These are phyloP conservation scores for Naganishia vaughanmartiniae DNA, from an alignment of 768 basidiomycete species.

Conservation along the genomic window DNA sequence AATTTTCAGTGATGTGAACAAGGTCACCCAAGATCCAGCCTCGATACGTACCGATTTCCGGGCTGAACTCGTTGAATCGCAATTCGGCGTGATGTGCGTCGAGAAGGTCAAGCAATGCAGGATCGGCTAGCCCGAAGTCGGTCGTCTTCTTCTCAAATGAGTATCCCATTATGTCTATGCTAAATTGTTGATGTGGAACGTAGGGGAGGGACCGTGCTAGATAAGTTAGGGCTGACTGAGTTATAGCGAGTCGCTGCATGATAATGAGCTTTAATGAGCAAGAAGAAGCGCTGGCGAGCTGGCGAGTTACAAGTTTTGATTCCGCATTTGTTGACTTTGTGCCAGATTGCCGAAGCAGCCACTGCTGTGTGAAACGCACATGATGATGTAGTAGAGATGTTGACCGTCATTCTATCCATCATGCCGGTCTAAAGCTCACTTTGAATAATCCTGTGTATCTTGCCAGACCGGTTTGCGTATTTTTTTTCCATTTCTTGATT, in stretches of 20 bases:
- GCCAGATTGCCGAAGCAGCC: neutral
- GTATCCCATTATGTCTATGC: slow-evolving; percentile 9
- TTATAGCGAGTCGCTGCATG: too few species aligned
- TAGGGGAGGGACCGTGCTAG: neutral
- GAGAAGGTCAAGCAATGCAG: slow-evolving; percentile 20
- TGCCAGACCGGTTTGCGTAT: too few species aligned
- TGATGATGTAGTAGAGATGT: too few species aligned
- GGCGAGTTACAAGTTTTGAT: neutral
- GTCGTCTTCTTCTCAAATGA: slow-evolving; percentile 10
- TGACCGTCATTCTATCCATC: neutral
- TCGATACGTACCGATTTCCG: slow-evolving; percentile 22
- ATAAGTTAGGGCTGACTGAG: too few species aligned
- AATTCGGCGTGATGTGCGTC: slow-evolving; percentile 30
- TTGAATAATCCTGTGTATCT: too few species aligned
- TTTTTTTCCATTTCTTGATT: neutral
- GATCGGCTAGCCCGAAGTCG: slow-evolving; percentile 25
- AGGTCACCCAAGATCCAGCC: too few species aligned
- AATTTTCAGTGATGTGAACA: neutral
- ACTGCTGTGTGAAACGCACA: too few species aligned
- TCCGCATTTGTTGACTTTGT: slow-evolving; percentile 5
- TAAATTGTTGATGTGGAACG: neutral
- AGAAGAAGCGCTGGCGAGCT: too few species aligned
- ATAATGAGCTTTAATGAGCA: too few species aligned
- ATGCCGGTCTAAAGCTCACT: too few species aligned
- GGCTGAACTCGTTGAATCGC: slow-evolving; percentile 25